Conservation (phyloP, 169 alveolate genomes). For the Cyclospora cayetanensis region DNA sequence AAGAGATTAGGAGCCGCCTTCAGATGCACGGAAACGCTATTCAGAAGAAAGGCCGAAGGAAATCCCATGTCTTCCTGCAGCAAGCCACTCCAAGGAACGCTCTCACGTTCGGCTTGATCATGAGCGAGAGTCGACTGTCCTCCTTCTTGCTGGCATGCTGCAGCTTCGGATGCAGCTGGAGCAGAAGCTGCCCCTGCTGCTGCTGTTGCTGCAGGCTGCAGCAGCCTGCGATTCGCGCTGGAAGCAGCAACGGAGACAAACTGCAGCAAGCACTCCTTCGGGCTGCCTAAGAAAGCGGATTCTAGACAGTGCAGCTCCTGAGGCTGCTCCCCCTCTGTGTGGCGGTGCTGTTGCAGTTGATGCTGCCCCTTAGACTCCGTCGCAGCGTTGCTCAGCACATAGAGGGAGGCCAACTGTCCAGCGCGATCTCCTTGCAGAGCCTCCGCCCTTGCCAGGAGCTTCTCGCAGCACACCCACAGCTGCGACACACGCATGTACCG, state of each 20-base stretch:
- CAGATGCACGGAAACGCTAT: slow-evolving; percentile 3
- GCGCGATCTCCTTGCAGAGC: slow-evolving; percentile 29
- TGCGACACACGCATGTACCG: background rate
- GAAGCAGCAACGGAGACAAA: background rate
- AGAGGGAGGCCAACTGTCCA: slow-evolving; percentile 8
- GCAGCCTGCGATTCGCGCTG: background rate
- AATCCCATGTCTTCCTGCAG: slow-evolving; percentile 9
- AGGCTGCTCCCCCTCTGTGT: background rate
- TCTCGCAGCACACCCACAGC: slow-evolving; percentile 67
- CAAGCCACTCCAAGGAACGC: background rate
- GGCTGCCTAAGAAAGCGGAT: background rate
- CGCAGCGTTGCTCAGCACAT: slow-evolving; percentile 37
- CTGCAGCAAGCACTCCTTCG: background rate
- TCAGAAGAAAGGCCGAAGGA: background rate
- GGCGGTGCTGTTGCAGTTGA: background rate
- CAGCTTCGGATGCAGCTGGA: background rate
- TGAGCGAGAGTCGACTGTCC: too few species aligned
- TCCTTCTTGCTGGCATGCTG: background rate
- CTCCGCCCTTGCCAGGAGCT: slow-evolving; percentile 51
- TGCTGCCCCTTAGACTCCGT: background rate
- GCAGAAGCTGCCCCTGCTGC: background rate
- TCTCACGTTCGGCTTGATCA: background rate
- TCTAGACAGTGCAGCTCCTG: background rate
- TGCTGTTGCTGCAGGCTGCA: background rate
- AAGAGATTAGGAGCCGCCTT: slow-evolving; percentile 16